Evolutionary conservation across 2,329 filamentous ascomycete genomes (phyloP), one percentile per base, ranked within the genome.

Genomic region (Paecilomyces sp.): DNA sequence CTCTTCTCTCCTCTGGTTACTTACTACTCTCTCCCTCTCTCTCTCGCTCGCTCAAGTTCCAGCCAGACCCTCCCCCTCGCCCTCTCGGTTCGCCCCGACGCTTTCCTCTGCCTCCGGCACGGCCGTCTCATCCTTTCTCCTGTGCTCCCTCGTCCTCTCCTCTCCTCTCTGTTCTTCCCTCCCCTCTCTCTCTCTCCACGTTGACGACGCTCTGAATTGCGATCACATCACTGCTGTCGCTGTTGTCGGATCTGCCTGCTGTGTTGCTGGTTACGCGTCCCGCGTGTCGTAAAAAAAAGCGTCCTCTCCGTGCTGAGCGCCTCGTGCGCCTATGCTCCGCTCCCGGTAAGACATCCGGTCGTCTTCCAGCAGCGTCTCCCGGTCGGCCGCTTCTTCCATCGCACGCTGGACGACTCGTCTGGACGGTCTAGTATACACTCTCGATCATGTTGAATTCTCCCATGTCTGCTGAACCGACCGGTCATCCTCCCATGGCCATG

Each of bases 401-500:
- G n/a, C 50, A 28, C 22, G 51, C 51, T n/a, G 15, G 22, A 30
- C 22, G 22, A 9, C 36, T 22, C 18, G 31, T 53, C 47, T 22
- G 30, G 15, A n/a, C 51, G 11, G 24, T 53, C 11, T 33, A 24
- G n/a, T 25, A 11, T 41, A 13, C 31, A 13, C 28, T 30, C 25
- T 55, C 28, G 12, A 15, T 58, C 24, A 18, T 47, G 41, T 47
- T 47, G n/a, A 47, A 47, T 47, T 47, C 41, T 18, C 41, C 41
- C 13, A 47, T 18, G 15, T 18, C 15, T 8, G 41, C 41, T 47
- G 41, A 47, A 47, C 5, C 41, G 5, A 9, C 52, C 31, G 22
- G 22, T 51, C 28, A n/a, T 50, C 24, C 57, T 18, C 54, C 56
- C 60, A 50, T 61, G 61, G 61, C 61, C 56, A 76, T 75, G 73